A percentile compares a stretch with the other conserved stretches of the same genome.
phyloP scores from a whole-genome alignment of 768 basidiomycete species.

The Sutorius australiensis region DNA sequence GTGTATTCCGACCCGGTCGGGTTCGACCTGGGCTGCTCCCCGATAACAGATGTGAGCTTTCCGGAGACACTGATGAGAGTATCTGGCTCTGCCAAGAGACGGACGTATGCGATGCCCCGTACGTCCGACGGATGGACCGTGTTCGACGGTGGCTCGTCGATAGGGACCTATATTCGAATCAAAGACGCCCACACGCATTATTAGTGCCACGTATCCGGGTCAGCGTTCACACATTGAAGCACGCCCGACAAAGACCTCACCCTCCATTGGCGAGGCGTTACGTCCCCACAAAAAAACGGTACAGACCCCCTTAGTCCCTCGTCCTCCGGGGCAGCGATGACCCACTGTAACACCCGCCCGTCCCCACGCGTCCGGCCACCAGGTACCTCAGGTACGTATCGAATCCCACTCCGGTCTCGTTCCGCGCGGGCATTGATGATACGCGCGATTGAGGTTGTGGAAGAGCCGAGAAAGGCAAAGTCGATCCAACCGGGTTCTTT shows the following conservation, averaged over 20 bases:
- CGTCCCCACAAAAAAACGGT: slow-evolving; percentile 75
- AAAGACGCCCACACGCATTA: not conserved
- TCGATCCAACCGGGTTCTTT: slow-evolving; percentile 65
- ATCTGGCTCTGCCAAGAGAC: slow-evolving; percentile 35
- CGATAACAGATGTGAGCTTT: slow-evolving; percentile 49
- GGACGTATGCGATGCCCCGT: slow-evolving; percentile 47
- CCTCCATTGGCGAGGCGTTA: slow-evolving; percentile 56
- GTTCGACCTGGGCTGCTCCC: slow-evolving; percentile 33
- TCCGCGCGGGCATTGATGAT: slow-evolving; percentile 53
- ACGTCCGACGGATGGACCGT: slow-evolving; percentile 48
- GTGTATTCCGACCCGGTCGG: slow-evolving; percentile 21
- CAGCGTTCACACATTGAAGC: not conserved
- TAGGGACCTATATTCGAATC: slow-evolving; percentile 43
- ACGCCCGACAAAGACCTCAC: slow-evolving; percentile 34
- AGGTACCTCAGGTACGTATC: slow-evolving; percentile 42
- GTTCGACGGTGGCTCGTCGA: slow-evolving; percentile 40
- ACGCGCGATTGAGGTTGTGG: slow-evolving; percentile 41
- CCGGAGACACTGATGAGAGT: slow-evolving; percentile 31
- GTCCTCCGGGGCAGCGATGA: slow-evolving; percentile 42
- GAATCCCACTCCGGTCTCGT: slow-evolving; percentile 34
- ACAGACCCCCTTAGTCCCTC: slow-evolving; percentile 32
- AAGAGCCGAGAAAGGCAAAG: slow-evolving; percentile 58
- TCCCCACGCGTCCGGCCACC: slow-evolving; percentile 59
- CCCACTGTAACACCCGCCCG: slow-evolving; percentile 55
- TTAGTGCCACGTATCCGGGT: not conserved